Evolutionary conservation across 805 yeast species (phyloP), one percentile per base, ranked within the genome.

Genomic region (Starmerella ratchasimensis): DNA sequence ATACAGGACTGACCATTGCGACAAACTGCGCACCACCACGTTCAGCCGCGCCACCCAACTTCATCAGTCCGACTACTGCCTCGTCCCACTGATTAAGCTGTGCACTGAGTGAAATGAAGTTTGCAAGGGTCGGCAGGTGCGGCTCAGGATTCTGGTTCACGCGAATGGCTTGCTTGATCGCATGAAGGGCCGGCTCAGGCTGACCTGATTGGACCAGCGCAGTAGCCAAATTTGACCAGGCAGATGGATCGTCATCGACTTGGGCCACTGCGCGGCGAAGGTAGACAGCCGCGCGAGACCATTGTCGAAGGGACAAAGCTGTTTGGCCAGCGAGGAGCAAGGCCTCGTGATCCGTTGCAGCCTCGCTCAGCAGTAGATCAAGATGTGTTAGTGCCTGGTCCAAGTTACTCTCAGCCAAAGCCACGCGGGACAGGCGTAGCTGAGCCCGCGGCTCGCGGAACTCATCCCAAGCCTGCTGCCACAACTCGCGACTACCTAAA

Each of bases 291-390:
- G 96, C 94, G 31, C 80, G 58, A 18, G 75, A 79, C 61, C 69
- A 80, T 48, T 77, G 73, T 6, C 61, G 67, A 11, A 72, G 57
- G 53, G 83, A 94, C 34, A 90, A 62, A 0, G 93, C 94, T 38
- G 86, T 64, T 54, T 94, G 82, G 5, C 97, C 97, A 53, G 86
- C 84, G 51, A 84, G 72, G 55, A 76, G 88, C 94, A 97, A 84
- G 25, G 88, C 79, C 15, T 79, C 81, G 48, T 70, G 74, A 49
- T 70, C 72, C 37, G 82, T 62, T 8, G 95, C 90, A 54, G 77
- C 77, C 20, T 74, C 72, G 17, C 68, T 62, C 42, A 88, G 63
- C 11, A 90, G 76, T 27, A 84, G 93, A 48, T 72, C 70, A 60
- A 83, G 68, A 54, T 83, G 83, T 27, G 58, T 59, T 39, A 82